Evolutionary conservation across 495 filamentous ascomycete species (phyloP), one percentile per base, ranked within the genome.

Genomic region (Xylaria curta): DNA sequence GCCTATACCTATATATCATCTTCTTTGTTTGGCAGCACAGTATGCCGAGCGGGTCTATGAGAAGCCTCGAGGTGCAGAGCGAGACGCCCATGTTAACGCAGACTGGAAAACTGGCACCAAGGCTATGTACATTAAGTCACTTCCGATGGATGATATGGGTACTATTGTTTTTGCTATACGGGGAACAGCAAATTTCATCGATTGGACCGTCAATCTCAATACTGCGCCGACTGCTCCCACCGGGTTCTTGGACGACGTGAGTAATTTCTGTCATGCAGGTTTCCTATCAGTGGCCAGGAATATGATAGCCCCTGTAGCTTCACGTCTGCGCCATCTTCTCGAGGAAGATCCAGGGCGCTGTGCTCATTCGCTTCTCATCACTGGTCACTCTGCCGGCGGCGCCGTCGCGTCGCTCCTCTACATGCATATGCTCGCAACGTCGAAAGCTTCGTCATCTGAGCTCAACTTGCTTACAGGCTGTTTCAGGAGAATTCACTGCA

Each of bases 311-410:
- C 88, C 90, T 0, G 90, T 95, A 4, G 91, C 93, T 1, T 84
- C 87, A 3, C 88, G 89, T 19, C 85, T 96, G 4, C 87, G 89
- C 0, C 80, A 86, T 61, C 82, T 95, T 1, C 83, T 95, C 0
- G 85, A 90, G 74, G 90, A 94, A 71, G 86, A 94, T 74, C 91
- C 92, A 0, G 78, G 80, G n/a, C 86, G 92, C 24, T 84, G 86
- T 5, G 83, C 84, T 28, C 91, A 90, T 75, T 92, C 90, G 17
- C 87, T 97, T 6, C 82, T 97, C 12, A 91, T 97, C 70, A 95
- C 93, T 0, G 93, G 93, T 3, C 93, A 96, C 75, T 93, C 91
- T 8, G 93, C 93, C 0, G 93, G 93, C 19, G 93, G 93, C 4
- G 93, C 93, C 7, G 88, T 97, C 0, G 93, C 93, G 4, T 85